Evolutionary conservation across 257 asterid species (phyloP), one percentile per base, ranked within the genome.

Genomic region (Ophiorrhiza pumila): DNA sequence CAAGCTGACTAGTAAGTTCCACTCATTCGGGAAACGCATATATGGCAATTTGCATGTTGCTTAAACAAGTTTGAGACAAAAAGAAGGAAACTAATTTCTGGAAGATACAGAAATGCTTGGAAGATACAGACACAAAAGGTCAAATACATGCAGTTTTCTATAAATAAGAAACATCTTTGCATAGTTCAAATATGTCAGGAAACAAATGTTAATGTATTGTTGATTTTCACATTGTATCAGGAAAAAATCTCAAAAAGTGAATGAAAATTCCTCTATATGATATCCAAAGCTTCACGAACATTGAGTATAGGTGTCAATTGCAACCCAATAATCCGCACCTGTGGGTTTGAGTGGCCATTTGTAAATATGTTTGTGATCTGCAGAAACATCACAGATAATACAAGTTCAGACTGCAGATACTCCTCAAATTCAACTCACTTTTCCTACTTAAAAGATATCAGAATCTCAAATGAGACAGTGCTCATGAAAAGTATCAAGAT

Each of bases 351-450:
- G 82, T 87, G 91, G 41, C 96, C 87, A 29, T 82, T 72, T 69
- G 81, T 71, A 78, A 82, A 92, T n/a, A 62, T 78, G 15, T 69
- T 39, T 27, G 91, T 83, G 20, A 92, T 88, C 98, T 92, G 96
- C 85, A 77, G 43, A 64, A 78, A 65, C 59, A 71, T 64, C 69
- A 46, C 25, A 71, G 20, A 15, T 41, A 63, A 31, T 45, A 43
- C 41, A 39, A 66, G 39, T 53, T 57, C 46, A 47, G 34, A 57
- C 41, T 12, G 23, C 34, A 4, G 27, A 23, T 57, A 23, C 46
- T 25, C 17, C 4, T 20, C 29, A 13, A 27, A 17, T 10, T 65
- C 5, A 25, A 31, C 52, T 18, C 25, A 43, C 71, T n/a, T 61
- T 8, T 17, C 4, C 8, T 55, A 11, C 22, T 14, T 5, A 23